Conservation (phyloP, 805 yeast genomes). For the Kurtzmaniella cleridarum region DNA sequence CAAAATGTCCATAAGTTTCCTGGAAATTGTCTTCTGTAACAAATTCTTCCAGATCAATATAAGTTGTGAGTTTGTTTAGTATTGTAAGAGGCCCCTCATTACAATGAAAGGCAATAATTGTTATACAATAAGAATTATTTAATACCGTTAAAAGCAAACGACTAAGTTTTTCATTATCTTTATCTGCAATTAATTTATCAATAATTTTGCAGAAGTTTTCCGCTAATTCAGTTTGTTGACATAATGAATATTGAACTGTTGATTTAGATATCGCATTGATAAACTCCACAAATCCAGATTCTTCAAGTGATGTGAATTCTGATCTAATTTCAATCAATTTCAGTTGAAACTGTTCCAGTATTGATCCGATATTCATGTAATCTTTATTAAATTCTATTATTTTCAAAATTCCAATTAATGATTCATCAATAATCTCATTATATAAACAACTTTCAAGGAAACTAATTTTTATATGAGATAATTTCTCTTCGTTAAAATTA, state of each 20-base stretch:
- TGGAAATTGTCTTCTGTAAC: conserved; percentile 49
- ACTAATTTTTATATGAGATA: conserved; percentile 19
- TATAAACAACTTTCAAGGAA: conserved; percentile 28
- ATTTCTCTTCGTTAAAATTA: conserved; percentile 9
- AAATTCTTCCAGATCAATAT: conserved; percentile 42
- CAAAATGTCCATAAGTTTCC: conserved; percentile 65
- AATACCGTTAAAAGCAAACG: conserved; percentile 50
- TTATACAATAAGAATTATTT: conserved; percentile 35
- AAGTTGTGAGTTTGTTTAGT: conserved; percentile 42
- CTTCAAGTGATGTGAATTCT: conserved; percentile 38
- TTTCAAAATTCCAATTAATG: conserved; percentile 18
- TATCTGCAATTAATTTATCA: conserved; percentile 18
- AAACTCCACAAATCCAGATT: conserved; percentile 29
- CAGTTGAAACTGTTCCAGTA: conserved; percentile 18
- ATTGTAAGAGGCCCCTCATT: conserved; percentile 38
- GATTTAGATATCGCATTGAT: conserved; percentile 14
- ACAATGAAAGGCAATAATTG: conserved; percentile 37
- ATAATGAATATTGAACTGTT: conserved; percentile 17
- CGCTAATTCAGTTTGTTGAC: conserved; percentile 21
- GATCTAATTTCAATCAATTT: conserved; percentile 28
- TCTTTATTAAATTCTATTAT: conserved; percentile 17
- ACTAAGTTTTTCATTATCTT: conserved; percentile 27
- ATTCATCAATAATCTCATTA: conserved; percentile 20
- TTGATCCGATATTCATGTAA: conserved; percentile 13
- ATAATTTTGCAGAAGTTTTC: conserved; percentile 14